Evolutionary conservation across 805 yeast genomes (phyloP).

Genomic region (Cyberlindnera amylophila): DNA sequence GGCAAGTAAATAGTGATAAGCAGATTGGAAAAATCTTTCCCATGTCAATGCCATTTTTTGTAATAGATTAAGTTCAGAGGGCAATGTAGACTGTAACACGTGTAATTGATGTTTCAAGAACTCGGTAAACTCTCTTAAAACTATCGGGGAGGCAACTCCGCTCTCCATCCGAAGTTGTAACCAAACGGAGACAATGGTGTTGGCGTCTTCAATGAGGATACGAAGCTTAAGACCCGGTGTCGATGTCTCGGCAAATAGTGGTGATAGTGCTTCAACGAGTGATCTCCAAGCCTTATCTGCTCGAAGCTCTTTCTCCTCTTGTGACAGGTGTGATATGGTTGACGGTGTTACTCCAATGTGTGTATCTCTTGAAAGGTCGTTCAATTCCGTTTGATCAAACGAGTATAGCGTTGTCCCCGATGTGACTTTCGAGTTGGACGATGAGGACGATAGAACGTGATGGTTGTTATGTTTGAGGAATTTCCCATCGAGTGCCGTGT

Average conservation of each 20-base stretch:
- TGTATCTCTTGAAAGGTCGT: slow-evolving; percentile 26
- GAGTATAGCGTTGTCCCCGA: slow-evolving; percentile 35
- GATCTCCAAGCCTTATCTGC: slow-evolving; percentile 50
- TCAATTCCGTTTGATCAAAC: slow-evolving; percentile 29
- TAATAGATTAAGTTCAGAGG: not conserved
- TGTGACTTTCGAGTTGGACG: slow-evolving; percentile 35
- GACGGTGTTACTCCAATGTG: not conserved
- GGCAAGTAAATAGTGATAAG: slow-evolving; percentile 57
- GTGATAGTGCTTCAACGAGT: slow-evolving; percentile 38
- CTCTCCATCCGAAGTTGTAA: slow-evolving; percentile 35
- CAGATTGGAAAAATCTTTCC: slow-evolving; percentile 52
- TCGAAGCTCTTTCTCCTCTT: slow-evolving; percentile 35
- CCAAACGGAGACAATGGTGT: slow-evolving; percentile 42
- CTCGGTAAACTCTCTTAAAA: slow-evolving; percentile 44
- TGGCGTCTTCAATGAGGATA: slow-evolving; percentile 55
- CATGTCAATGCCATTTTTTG: slow-evolving; percentile 35
- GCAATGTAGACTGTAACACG: slow-evolving; percentile 4
- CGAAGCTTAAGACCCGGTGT: slow-evolving; percentile 27
- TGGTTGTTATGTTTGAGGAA: slow-evolving; percentile 19
- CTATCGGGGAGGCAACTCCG: slow-evolving; percentile 32
- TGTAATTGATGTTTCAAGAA: slow-evolving; percentile 37
- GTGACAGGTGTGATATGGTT: slow-evolving; percentile 20
- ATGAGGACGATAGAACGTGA: slow-evolving; percentile 32
- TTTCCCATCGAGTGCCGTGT: slow-evolving; percentile 10
- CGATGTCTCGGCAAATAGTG: slow-evolving; percentile 47